These are phyloP conservation scores for Penicillium egyptiacum DNA, from an alignment of 495 filamentous ascomycete genomes.

Conservation along the genomic window DNA sequence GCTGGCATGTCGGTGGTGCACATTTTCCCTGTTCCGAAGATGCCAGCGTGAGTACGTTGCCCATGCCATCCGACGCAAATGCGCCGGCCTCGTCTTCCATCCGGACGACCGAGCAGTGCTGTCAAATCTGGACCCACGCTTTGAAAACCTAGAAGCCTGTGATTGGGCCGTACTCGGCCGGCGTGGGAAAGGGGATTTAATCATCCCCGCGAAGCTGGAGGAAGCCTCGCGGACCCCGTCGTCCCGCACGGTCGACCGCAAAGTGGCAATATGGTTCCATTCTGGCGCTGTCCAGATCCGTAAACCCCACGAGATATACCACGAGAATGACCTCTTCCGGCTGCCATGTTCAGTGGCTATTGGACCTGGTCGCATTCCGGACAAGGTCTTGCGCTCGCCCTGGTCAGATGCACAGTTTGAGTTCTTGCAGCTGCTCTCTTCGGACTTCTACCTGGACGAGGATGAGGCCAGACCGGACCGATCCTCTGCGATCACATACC, in stretches of 20 bases:
- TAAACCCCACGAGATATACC: conserved; percentile 23
- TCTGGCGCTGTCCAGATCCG: conserved; percentile 39
- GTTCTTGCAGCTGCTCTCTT: conserved; percentile 39
- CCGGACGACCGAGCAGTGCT: conserved; percentile 24
- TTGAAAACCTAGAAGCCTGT: conserved; percentile 21
- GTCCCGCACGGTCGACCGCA: conserved; percentile 20
- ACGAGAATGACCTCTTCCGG: conserved; percentile 33
- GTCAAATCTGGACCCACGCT: conserved; percentile 18
- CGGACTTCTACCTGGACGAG: conserved; percentile 40
- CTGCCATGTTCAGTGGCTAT: conserved; percentile 30
- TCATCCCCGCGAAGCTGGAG: conserved; percentile 22
- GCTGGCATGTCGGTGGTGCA: conserved; percentile 48
- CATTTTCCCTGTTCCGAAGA: conserved; percentile 40
- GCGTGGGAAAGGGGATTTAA: conserved; percentile 35
- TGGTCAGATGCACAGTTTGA: conserved; percentile 45
- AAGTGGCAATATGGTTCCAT: conserved; percentile 40
- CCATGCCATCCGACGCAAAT: conserved; percentile 34
- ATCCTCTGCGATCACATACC: conserved; percentile 17
- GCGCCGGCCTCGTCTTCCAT: conserved; percentile 25
- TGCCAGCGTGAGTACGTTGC: conserved; percentile 43
- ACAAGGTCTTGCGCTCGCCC: conserved; percentile 44
- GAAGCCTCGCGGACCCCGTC: background rate
- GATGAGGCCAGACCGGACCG: conserved; percentile 20
- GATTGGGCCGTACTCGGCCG: conserved; percentile 23
- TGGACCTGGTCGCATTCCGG: conserved; percentile 33